Evolutionary conservation across 2,329 filamentous ascomycete species (phyloP).

Genomic region (Fonsecaea pugnacius): DNA sequence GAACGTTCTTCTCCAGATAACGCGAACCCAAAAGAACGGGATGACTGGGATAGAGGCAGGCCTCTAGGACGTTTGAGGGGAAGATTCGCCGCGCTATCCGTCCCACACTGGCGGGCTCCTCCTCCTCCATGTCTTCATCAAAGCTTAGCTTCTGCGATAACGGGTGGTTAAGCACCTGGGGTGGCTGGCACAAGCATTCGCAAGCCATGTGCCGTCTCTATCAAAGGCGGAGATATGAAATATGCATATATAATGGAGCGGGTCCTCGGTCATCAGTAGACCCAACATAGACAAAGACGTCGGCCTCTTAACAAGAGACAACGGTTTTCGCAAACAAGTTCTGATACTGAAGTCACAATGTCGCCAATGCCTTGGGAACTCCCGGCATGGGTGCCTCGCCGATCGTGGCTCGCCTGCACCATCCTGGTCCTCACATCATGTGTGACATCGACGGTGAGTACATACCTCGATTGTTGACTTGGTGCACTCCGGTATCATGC

Average conservation of each 20-base stretch:
- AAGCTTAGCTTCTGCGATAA: not conserved
- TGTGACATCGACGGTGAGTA: conserved; percentile 30
- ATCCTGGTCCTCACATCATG: conserved; percentile 30
- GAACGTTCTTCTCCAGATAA: conserved; percentile 7
- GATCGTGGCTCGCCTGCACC: conserved; percentile 19
- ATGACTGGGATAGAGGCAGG: not conserved
- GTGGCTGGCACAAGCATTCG: not conserved
- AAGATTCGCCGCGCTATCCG: not conserved
- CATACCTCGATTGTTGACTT: not conserved
- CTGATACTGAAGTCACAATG: not conserved
- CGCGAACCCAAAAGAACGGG: conserved; percentile 1
- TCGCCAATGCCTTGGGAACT: conserved; percentile 24
- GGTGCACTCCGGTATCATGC: not conserved
- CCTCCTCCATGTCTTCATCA: conserved; percentile 4
- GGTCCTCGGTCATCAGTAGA: not conserved
- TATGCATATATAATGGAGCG: not conserved
- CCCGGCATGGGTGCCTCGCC: conserved; percentile 22
- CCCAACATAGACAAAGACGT: not conserved
- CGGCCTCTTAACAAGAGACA: not conserved
- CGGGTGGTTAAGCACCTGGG: not conserved
- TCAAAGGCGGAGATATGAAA: not conserved
- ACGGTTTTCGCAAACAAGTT: not conserved
- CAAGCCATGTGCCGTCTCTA: not conserved
- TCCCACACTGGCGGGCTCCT: conserved; percentile 7
- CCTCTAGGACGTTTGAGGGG: not conserved